Evolutionary conservation across 2,329 filamentous ascomycete genomes (phyloP).

Genomic region (Xylariaceae sp.): DNA sequence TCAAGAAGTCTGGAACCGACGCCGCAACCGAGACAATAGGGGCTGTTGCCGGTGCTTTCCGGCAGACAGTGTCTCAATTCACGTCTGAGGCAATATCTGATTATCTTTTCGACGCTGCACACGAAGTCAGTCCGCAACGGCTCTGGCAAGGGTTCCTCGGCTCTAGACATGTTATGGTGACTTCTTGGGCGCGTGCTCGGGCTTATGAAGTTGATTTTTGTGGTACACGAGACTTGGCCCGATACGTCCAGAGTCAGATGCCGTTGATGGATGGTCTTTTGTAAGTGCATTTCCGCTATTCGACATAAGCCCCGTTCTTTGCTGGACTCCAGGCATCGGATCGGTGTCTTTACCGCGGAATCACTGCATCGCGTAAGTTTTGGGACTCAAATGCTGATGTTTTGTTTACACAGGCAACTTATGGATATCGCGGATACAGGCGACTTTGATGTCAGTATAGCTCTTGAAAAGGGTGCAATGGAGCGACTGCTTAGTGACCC

Average conservation of each 20-base stretch:
- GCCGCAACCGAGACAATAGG: conserved; percentile 19
- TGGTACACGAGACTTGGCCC: conserved; percentile 11
- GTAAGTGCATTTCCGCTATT: conserved; percentile 28
- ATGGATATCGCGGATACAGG: conserved; percentile 14
- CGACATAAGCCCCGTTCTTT: neutral
- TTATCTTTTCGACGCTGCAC: conserved; percentile 41
- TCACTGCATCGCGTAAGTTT: neutral
- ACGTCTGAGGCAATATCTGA: conserved; percentile 37
- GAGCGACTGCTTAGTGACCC: conserved; percentile 25
- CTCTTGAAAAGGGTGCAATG: conserved; percentile 14
- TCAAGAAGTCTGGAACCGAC: conserved; percentile 23
- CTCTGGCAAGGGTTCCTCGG: conserved; percentile 48
- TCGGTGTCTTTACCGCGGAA: neutral
- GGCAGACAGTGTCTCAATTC: conserved; percentile 36
- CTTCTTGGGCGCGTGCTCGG: conserved; percentile 40
- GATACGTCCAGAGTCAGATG: conserved; percentile 43
- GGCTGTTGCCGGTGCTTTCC: conserved; percentile 32
- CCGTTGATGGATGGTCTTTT: conserved; percentile 41
- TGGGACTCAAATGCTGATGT: neutral
- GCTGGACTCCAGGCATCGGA: too few relatives aligned
- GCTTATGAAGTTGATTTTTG: conserved; percentile 46
- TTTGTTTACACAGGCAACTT: conserved; percentile 3
- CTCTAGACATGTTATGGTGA: conserved; percentile 39
- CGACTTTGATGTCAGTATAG: conserved; percentile 16
- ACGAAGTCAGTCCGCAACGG: conserved; percentile 45